A percentile compares a stretch with the other conserved stretches of the same genome.
These are phyloP conservation scores for Stagonosporopsis vannaccii DNA, from an alignment of 2,329 filamentous ascomycete species.

Conservation along the genomic window DNA sequence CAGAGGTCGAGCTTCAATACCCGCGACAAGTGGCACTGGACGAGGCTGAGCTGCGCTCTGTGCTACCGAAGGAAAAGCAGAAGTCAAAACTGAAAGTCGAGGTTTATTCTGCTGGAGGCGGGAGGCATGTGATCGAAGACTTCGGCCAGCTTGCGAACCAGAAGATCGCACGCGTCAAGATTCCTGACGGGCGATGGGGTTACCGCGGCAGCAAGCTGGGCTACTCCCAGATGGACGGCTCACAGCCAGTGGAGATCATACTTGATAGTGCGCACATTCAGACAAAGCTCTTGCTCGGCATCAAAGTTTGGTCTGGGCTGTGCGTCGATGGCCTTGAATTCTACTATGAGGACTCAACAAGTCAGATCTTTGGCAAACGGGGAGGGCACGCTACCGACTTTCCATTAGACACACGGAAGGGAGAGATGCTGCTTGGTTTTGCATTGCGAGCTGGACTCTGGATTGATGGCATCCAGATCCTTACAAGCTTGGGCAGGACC, in stretches of 20 bases:
- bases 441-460: conserved; percentile 79
- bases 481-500: conserved; percentile 87
- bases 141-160: conserved; percentile 69
- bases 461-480: conserved; percentile 87
- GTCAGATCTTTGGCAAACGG: conserved; percentile 84
- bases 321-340: conserved; percentile 90
- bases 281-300: conserved; percentile 75
- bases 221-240: conserved; percentile 73
- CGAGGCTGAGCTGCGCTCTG: conserved; percentile 75
- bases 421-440: conserved; percentile 89
- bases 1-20: conserved; percentile 64
- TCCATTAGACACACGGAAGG: conserved; percentile 80
- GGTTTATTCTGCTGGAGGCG: conserved; percentile 78
- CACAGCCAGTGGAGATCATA: conserved; percentile 73
- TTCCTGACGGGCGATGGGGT: conserved; percentile 76
- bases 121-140: conserved; percentile 78
- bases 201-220: conserved; percentile 81
- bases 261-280: conserved; percentile 70
- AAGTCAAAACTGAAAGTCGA: conserved; percentile 74
- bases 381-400: conserved; percentile 77
- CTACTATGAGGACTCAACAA: conserved; percentile 84
- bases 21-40: conserved; percentile 77
- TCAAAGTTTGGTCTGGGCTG: conserved; percentile 78
- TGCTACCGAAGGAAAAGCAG: conserved; percentile 74
- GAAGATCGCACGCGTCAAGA: conserved; percentile 75